phyloP scores from a whole-genome alignment of 257 asterid species.

The Solanum ahanhuiri region DNA sequence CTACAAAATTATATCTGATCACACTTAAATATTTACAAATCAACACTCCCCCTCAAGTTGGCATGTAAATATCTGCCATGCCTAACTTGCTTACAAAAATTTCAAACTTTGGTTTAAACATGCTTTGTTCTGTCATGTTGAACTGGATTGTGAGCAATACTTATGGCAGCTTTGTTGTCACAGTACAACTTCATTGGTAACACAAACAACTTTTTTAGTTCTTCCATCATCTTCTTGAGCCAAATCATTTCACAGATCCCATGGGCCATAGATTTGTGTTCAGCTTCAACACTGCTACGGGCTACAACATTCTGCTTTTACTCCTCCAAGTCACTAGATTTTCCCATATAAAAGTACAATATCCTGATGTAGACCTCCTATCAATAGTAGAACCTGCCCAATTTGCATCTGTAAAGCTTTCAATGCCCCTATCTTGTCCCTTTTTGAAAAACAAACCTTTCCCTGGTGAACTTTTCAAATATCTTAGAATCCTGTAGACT shows the following conservation, averaged over 20 bases:
- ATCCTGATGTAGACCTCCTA: neutral
- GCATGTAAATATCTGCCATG: neutral
- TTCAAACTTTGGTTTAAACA: neutral
- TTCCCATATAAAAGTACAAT: neutral
- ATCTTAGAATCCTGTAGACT: neutral
- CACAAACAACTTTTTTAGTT: neutral
- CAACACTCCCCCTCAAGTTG: neutral
- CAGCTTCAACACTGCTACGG: neutral
- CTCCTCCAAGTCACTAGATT: neutral
- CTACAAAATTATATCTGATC: neutral
- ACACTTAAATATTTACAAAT: neutral
- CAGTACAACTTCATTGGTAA: neutral
- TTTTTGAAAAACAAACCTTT: neutral
- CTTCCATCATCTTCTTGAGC: neutral
- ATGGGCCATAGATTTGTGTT: neutral
- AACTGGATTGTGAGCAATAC: neutral
- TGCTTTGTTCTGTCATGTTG: neutral
- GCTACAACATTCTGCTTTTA: neutral
- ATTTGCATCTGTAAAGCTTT: neutral
- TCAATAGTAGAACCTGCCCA: neutral
- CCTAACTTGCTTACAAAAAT: neutral
- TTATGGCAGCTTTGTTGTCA: neutral
- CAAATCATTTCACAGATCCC: neutral
- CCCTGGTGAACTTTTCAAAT: neutral
- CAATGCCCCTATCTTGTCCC: too few species aligned